Conservation (phyloP, 208 protist species). For the Acanthamoeba divionensis region DNA sequence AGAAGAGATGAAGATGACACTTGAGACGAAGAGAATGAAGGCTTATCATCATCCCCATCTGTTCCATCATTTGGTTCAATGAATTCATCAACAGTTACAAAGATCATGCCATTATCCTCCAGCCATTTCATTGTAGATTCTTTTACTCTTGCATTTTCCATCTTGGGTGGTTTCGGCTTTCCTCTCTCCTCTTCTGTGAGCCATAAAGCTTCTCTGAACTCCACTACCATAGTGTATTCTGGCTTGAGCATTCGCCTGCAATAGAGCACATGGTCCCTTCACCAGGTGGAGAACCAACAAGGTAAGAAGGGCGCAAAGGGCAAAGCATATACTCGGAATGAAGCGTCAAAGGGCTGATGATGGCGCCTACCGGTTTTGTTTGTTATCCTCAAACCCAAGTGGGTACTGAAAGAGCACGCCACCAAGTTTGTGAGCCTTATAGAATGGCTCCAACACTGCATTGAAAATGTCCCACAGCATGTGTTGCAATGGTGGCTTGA, state of each 20-base stretch:
- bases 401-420: constrained; percentile 44
- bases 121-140: neutral
- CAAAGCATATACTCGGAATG: too few relatives aligned
- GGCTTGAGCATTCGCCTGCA: neutral
- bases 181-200: neutral
- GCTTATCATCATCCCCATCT: neutral
- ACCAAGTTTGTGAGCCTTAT: neutral
- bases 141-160: neutral
- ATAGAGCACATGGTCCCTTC: neutral
- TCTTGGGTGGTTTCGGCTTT: neutral
- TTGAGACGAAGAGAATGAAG: neutral
- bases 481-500: neutral
- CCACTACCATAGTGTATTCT: constrained; percentile 40
- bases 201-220: constrained; percentile 32
- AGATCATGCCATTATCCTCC: neutral
- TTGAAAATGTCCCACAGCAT: constrained; percentile 39
- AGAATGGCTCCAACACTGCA: neutral
- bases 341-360: neutral
- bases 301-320: neutral
- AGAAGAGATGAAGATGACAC: neutral
- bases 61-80: neutral
- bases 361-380: neutral
- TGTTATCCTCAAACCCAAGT: neutral
- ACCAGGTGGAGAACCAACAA: neutral
- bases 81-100: constrained; percentile 27